phyloP scores from a whole-genome alignment of 2,329 filamentous ascomycete species.

The Arachnopeziza araneosa region DNA sequence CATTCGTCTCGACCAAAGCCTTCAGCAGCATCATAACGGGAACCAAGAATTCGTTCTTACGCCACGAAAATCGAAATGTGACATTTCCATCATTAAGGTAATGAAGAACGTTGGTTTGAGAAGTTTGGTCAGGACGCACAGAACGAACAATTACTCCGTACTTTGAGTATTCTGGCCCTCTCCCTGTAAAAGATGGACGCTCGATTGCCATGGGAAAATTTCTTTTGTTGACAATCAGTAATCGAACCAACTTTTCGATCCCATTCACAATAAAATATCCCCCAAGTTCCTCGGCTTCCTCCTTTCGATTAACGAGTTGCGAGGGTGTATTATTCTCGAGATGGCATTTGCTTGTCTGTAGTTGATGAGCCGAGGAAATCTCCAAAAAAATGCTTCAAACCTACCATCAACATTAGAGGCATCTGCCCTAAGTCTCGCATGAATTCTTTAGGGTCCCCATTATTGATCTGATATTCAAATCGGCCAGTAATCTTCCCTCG shows the following conservation, averaged over 20 bases:
- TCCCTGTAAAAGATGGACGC: conserved; percentile 81
- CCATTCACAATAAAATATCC: conserved; percentile 98
- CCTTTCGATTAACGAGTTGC: conserved; percentile 77
- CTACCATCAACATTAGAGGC: conserved; percentile 86
- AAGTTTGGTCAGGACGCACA: conserved; percentile 94
- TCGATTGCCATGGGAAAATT: conserved; percentile 96
- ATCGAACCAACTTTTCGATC: conserved; percentile 91
- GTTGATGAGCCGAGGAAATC: conserved; percentile 20
- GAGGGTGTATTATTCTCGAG: conserved; percentile 80
- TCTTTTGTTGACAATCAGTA: conserved; percentile 82
- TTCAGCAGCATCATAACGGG: conserved; percentile 97
- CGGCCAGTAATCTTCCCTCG: conserved; percentile 78
- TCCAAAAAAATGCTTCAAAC: conserved; percentile 4
- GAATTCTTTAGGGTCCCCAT: conserved; percentile 77
- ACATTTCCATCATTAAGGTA: conserved; percentile 95
- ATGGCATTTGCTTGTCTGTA: conserved; percentile 81
- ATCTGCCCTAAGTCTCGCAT: conserved; percentile 81
- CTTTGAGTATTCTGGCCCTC: conserved; percentile 81
- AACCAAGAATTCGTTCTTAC: conserved; percentile 94
- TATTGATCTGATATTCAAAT: conserved; percentile 81
- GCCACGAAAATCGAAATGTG: conserved; percentile 95
- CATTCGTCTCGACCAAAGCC: conserved; percentile 90
- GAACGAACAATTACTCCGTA: conserved; percentile 89
- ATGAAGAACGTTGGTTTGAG: conserved; percentile 94
- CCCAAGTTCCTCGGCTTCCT: conserved; percentile 92